phyloP scores from a whole-genome alignment of 2,329 filamentous ascomycete species.

The Neofusicoccum umdonicola region DNA sequence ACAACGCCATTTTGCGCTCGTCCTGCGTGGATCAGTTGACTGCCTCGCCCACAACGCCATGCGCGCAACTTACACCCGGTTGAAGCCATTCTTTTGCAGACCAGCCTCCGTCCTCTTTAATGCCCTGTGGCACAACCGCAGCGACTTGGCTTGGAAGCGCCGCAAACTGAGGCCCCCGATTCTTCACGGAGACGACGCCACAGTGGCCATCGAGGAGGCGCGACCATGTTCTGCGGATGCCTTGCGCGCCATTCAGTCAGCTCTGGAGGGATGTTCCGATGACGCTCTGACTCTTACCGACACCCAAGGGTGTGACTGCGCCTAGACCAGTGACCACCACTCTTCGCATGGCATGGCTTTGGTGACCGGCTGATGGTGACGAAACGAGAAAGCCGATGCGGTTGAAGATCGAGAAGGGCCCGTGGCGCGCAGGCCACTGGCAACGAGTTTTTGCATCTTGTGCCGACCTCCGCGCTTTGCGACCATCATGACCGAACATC shows the following conservation, averaged over 20 bases:
- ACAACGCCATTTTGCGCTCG: slow-evolving; percentile 79
- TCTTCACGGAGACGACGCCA: slow-evolving; percentile 72
- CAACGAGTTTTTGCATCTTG: not conserved
- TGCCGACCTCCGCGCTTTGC: not conserved
- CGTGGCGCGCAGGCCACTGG: not conserved
- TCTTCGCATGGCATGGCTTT: slow-evolving; percentile 38
- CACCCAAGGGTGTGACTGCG: slow-evolving; percentile 66
- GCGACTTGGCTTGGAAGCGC: slow-evolving; percentile 82
- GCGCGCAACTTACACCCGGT: slow-evolving; percentile 29
- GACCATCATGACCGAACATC: not conserved
- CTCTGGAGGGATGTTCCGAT: not conserved
- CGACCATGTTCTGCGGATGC: slow-evolving; percentile 73
- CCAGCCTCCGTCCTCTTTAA: slow-evolving; percentile 44
- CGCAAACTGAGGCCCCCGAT: slow-evolving; percentile 62
- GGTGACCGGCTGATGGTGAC: slow-evolving; percentile 1
- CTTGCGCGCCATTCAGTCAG: slow-evolving; percentile 33
- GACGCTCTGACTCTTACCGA: slow-evolving; percentile 51
- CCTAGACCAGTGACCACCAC: slow-evolving; percentile 52
- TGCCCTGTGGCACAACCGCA: slow-evolving; percentile 69
- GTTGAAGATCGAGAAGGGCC: not conserved
- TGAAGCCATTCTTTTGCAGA: slow-evolving; percentile 47
- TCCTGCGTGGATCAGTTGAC: slow-evolving; percentile 54
- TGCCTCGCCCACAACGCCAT: not conserved
- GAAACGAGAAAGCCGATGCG: not conserved
- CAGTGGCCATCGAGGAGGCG: slow-evolving; percentile 76